phyloP scores from a whole-genome alignment of 768 basidiomycete genomes.

The Lentinula aciculospora region DNA sequence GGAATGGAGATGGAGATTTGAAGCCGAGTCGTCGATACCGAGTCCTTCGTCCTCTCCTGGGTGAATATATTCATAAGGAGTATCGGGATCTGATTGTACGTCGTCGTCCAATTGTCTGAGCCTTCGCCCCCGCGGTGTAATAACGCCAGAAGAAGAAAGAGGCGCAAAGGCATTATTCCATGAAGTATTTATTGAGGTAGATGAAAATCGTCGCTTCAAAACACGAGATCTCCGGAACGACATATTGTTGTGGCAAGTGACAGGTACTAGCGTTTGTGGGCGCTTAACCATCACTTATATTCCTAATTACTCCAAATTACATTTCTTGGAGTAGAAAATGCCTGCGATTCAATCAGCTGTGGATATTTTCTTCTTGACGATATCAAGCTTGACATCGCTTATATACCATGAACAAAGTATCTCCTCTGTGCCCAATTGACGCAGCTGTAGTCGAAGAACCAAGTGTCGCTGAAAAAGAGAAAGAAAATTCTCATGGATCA shows the following conservation, averaged over 20 bases:
- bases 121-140: neutral
- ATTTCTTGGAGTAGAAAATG: too few species aligned
- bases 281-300: too few species aligned
- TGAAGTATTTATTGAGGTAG: neutral
- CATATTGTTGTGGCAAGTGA: neutral
- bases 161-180: slow-evolving; percentile 1
- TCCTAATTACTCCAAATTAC: too few species aligned
- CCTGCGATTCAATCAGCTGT: too few species aligned
- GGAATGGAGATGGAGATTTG: neutral
- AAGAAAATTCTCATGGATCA: too few species aligned
- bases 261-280: too few species aligned
- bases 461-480: too few species aligned
- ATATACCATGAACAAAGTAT: too few species aligned
- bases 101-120: neutral
- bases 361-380: too few species aligned
- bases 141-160: slow-evolving; percentile 1
- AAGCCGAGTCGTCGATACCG: neutral
- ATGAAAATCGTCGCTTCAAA: neutral
- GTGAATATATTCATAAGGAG: neutral
- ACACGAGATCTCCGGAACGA: neutral
- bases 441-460: too few species aligned
- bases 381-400: too few species aligned
- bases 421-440: too few species aligned
- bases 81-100: neutral
- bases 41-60: neutral